Evolutionary conservation across 1,284 basidiomycete genomes (phyloP).

Genomic region (Ustilago tritici): DNA sequence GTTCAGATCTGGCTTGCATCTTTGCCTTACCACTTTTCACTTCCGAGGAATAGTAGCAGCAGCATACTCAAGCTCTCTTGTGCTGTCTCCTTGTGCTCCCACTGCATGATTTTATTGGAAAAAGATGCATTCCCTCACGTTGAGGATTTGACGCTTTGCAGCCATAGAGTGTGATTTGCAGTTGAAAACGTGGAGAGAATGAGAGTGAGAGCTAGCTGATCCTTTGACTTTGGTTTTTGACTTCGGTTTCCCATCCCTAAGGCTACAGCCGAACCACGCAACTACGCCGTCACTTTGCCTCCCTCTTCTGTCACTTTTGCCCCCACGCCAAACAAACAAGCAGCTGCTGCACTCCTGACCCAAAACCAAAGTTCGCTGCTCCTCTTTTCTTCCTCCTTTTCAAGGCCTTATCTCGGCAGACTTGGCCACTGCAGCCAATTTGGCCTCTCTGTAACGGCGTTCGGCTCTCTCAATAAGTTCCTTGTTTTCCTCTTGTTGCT

Average conservation of each 20-base stretch:
- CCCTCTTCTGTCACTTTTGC: neutral
- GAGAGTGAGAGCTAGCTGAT: neutral
- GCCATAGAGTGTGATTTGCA: neutral
- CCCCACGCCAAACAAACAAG: conserved; percentile 5
- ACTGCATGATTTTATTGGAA: conserved; percentile 5
- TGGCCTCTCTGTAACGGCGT: conserved; percentile 4
- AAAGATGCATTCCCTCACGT: neutral
- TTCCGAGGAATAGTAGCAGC: neutral
- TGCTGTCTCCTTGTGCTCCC: conserved; percentile 2
- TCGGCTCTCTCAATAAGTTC: neutral
- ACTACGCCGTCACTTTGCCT: neutral
- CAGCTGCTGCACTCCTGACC: neutral
- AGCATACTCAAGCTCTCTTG: too few species aligned
- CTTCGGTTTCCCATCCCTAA: conserved; percentile 7
- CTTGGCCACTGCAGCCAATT: conserved; percentile 2
- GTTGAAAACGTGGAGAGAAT: conserved; percentile 5
- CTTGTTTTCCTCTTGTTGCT: neutral
- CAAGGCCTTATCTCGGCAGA: conserved; percentile 22
- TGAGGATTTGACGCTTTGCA: neutral
- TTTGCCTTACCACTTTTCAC: conserved; percentile 4
- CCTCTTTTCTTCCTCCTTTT: neutral
- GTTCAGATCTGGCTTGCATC: conserved; percentile 10
- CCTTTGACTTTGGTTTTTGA: neutral
- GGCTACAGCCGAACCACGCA: conserved; percentile 1
- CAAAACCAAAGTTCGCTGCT: neutral